These are phyloP conservation scores for Pseudogymnoascus sp. DNA, from an alignment of 2,329 filamentous ascomycete species.

Conservation along the genomic window DNA sequence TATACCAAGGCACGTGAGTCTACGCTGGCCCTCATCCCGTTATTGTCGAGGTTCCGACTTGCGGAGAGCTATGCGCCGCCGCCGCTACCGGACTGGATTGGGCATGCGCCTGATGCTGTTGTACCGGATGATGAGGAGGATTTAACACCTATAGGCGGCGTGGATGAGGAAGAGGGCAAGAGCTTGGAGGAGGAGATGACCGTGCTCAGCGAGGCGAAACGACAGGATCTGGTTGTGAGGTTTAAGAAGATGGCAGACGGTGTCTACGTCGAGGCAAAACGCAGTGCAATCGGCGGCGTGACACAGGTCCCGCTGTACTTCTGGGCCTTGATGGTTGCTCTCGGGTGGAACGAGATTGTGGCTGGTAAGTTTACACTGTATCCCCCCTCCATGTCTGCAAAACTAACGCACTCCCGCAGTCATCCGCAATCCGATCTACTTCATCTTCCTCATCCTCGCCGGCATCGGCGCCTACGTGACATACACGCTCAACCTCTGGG, in stretches of 20 bases:
- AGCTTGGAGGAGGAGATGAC: slow-evolving; percentile 95
- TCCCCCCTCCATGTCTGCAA: not conserved
- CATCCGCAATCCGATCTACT: slow-evolving; percentile 86
- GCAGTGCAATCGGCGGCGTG: slow-evolving; percentile 90
- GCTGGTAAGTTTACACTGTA: slow-evolving; percentile 57
- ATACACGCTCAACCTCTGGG: slow-evolving; percentile 89
- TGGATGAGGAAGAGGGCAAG: slow-evolving; percentile 92
- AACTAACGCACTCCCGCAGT: slow-evolving; percentile 48
- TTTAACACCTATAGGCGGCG: slow-evolving; percentile 76
- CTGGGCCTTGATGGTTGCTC: slow-evolving; percentile 75
- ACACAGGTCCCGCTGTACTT: slow-evolving; percentile 93
- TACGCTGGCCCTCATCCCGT: slow-evolving; percentile 81
- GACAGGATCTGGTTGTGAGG: slow-evolving; percentile 81
- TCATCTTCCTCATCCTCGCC: slow-evolving; percentile 74
- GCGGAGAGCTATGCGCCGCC: slow-evolving; percentile 66
- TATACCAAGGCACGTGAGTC: slow-evolving; percentile 91
- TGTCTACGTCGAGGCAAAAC: slow-evolving; percentile 96
- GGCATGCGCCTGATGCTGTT: slow-evolving; percentile 63
- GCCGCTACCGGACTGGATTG: slow-evolving; percentile 78
- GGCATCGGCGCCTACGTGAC: slow-evolving; percentile 76
- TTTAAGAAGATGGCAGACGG: slow-evolving; percentile 99
- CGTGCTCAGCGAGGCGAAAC: slow-evolving; percentile 81
- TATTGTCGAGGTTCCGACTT: slow-evolving; percentile 77
- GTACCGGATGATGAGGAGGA: slow-evolving; percentile 86
- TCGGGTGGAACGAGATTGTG: slow-evolving; percentile 98